These are phyloP conservation scores for Cenococcum geophilum DNA, from an alignment of 495 filamentous ascomycete genomes.

Conservation along the genomic window DNA sequence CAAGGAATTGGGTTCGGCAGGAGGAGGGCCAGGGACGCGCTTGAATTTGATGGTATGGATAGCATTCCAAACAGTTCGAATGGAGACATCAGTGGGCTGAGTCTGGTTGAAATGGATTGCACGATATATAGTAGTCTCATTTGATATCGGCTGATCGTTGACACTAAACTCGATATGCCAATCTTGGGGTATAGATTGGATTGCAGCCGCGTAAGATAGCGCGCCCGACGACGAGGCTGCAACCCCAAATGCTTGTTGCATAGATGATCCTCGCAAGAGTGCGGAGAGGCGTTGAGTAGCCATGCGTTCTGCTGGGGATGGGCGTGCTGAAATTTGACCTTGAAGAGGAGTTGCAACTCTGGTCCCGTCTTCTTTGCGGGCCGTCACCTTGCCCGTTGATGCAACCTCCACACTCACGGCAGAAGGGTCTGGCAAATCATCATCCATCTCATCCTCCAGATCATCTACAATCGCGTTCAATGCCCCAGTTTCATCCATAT, in stretches of 20 bases:
- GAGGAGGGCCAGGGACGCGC: conserved; percentile 80
- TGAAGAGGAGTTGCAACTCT: conserved; percentile 80
- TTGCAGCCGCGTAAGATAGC: conserved; percentile 76
- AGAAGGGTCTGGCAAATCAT: conserved; percentile 68
- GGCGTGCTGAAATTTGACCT: conserved; percentile 42
- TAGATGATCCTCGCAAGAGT: conserved; percentile 42
- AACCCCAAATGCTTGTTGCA: conserved; percentile 22
- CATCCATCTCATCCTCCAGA: conserved; percentile 81
- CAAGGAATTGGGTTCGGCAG: conserved; percentile 66
- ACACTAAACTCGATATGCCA: conserved; percentile 98
- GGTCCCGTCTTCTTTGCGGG: conserved; percentile 94
- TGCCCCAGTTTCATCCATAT: conserved; percentile 62
- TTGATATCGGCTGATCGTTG: conserved; percentile 72
- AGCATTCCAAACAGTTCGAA: conserved; percentile 78
- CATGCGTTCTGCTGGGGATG: conserved; percentile 34
- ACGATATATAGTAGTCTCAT: conserved; percentile 93
- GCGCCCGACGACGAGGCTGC: conserved; percentile 46
- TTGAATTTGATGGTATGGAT: conserved; percentile 89
- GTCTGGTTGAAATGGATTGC: conserved; percentile 74
- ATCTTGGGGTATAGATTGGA: conserved; percentile 74
- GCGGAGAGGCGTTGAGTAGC: conserved; percentile 42
- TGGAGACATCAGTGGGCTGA: conserved; percentile 58
- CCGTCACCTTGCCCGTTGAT: conserved; percentile 84
- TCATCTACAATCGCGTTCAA: conserved; percentile 86
- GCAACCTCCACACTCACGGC: conserved; percentile 92